Percentiles rank a stretch among this genome's conserved stretches.
These are phyloP conservation scores for Macrocystidia cucumis DNA, from an alignment of 1,284 basidiomycete genomes.

Conservation along the genomic window DNA sequence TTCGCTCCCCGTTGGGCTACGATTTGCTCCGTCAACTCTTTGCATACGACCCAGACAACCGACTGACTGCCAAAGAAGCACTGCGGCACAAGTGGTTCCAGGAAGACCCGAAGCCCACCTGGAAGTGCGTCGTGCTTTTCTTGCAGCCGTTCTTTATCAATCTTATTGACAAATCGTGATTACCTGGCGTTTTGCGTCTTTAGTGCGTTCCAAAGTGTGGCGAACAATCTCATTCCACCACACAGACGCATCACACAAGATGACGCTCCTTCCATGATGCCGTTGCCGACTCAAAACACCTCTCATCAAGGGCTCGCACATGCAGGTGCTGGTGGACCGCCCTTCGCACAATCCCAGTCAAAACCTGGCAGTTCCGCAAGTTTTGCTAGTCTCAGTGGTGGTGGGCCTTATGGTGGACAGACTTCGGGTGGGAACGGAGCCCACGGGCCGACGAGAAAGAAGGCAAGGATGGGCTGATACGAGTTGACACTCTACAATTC, in stretches of 20 bases:
- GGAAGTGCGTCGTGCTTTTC: conserved; percentile 44
- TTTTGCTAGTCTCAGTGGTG: conserved; percentile 23
- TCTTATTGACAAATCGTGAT: background rate
- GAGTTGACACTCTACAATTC: no score
- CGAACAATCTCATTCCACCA: conserved; percentile 56
- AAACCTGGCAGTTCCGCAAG: conserved; percentile 21
- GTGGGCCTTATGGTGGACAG: conserved; percentile 15
- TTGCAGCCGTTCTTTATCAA: background rate
- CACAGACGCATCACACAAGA: conserved; percentile 71
- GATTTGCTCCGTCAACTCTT: conserved; percentile 84
- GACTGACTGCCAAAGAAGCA: conserved; percentile 80
- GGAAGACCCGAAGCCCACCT: conserved; percentile 68
- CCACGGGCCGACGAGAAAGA: conserved; percentile 16
- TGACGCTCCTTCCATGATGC: conserved; percentile 74
- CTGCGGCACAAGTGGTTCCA: conserved; percentile 79
- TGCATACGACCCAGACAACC: conserved; percentile 84
- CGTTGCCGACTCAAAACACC: conserved; percentile 36
- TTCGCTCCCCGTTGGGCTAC: conserved; percentile 58
- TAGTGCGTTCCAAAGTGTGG: conserved; percentile 56
- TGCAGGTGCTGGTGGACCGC: conserved; percentile 8
- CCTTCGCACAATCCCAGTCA: conserved; percentile 11
- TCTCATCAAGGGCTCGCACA: conserved; percentile 30
- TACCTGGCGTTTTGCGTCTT: conserved; percentile 1
- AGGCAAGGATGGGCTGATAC: conserved; percentile 15
- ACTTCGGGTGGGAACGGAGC: conserved; percentile 14